Conservation (phyloP, 1,139 yeast species). For the Pichia sp. region DNA sequence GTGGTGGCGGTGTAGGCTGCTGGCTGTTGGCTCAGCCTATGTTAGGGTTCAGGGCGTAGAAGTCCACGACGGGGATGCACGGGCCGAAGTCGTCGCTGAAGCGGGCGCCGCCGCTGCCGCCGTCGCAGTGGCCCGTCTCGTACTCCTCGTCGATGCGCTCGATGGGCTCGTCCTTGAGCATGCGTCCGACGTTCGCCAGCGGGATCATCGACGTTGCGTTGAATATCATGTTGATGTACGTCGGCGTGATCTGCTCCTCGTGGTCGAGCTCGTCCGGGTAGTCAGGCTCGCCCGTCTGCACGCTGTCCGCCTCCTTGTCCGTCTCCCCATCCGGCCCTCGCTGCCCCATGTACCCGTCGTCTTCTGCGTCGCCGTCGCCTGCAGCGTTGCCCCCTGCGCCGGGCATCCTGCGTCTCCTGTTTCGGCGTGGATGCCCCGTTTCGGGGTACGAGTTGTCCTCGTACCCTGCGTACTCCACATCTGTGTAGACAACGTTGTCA, state of each 20-base stretch:
- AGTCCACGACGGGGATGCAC: neutral
- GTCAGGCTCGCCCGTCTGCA: neutral
- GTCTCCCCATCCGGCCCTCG: neutral
- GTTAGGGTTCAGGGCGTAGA: neutral
- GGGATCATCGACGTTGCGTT: conserved; percentile 10
- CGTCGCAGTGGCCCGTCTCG: conserved; percentile 1
- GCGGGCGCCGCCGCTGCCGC: neutral
- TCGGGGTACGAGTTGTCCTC: too few species aligned
- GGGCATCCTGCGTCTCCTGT: neutral
- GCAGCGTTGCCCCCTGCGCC: neutral
- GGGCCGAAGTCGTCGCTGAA: neutral
- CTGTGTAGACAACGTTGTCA: too few species aligned
- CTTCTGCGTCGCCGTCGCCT: neutral
- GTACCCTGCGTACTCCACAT: too few species aligned
- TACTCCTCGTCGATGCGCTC: conserved; percentile 4
- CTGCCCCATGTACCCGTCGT: neutral
- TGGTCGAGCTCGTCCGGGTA: neutral
- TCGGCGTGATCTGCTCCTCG: conserved; percentile 11
- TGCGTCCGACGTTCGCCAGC: conserved; percentile 3
- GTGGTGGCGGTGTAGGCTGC: neutral
- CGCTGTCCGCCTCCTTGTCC: neutral
- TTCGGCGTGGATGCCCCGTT: neutral
- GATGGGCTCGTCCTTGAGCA: conserved; percentile 6
- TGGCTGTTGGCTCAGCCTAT: neutral
- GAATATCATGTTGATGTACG: conserved; percentile 8